Percentiles rank a stretch among this genome's conserved stretches.
Conservation (phyloP, 352 stramenopile species). For the Phytophthora aleatoria region DNA sequence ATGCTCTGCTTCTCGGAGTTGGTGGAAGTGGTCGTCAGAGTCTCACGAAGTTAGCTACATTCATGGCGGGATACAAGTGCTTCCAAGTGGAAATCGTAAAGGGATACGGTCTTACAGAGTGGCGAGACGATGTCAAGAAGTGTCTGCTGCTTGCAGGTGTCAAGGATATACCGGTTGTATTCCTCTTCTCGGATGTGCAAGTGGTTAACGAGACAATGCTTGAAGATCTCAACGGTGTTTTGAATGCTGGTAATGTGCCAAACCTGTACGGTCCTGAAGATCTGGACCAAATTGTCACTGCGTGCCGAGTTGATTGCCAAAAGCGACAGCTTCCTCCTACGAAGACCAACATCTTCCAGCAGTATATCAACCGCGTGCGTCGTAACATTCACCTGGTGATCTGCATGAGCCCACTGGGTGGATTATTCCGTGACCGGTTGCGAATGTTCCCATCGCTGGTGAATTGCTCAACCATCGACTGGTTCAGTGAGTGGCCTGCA, state of each 20-base stretch:
- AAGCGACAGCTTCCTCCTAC: constrained; percentile 91
- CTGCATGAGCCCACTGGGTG: constrained; percentile 86
- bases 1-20: constrained; percentile 92
- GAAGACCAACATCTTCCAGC: constrained; percentile 95
- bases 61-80: constrained; percentile 93
- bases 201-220: constrained; percentile 96
- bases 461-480: constrained; percentile 90
- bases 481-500: constrained; percentile 89
- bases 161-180: constrained; percentile 91
- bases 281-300: constrained; percentile 91
- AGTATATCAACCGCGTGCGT: constrained; percentile 93
- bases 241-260: constrained; percentile 95
- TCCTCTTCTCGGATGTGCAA: constrained; percentile 95
- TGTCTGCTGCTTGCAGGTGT: constrained; percentile 89
- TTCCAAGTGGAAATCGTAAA: constrained; percentile 97
- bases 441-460: constrained; percentile 90
- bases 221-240: constrained; percentile 94
- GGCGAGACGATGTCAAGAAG: constrained; percentile 94
- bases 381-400: constrained; percentile 93
- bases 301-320: constrained; percentile 91
- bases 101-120: constrained; percentile 92
- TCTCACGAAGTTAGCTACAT: constrained; percentile 92
- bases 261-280: constrained; percentile 94
- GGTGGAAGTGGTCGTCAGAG: constrained; percentile 93
- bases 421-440: constrained; percentile 78